phyloP scores from a whole-genome alignment of 2,329 filamentous ascomycete species.

The Stagonosporopsis vannaccii region DNA sequence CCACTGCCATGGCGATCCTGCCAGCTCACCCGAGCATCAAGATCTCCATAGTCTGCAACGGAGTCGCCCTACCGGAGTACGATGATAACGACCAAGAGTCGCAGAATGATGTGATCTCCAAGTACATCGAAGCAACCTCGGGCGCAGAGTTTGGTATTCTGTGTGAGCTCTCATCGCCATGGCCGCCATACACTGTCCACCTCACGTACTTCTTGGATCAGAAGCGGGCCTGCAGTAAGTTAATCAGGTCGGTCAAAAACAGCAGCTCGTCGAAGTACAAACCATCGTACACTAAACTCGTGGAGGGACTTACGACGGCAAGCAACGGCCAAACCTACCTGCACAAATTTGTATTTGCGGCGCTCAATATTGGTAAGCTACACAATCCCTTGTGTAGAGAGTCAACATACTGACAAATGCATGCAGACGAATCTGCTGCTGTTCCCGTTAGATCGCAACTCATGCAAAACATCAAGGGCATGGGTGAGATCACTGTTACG shows the following conservation, averaged over 20 bases:
- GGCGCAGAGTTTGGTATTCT: constrained; percentile 32
- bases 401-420: not conserved
- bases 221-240: not conserved
- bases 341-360: constrained; percentile 32
- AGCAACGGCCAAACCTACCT: constrained; percentile 4
- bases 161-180: constrained; percentile 1
- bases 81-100: constrained; percentile 31
- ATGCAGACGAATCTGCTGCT: constrained; percentile 14
- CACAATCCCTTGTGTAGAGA: not conserved
- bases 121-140: constrained; percentile 43
- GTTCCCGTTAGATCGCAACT: not conserved
- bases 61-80: constrained; percentile 32
- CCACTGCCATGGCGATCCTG: constrained; percentile 29
- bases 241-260: not conserved
- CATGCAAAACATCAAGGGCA: constrained; percentile 14
- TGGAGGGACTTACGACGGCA: not conserved
- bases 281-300: not conserved
- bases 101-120: constrained; percentile 20
- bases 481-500: constrained; percentile 28
- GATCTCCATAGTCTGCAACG: constrained; percentile 30
- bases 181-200: constrained; percentile 12
- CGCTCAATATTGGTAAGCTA: constrained; percentile 23
- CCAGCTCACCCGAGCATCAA: constrained; percentile 19
- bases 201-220: constrained; percentile 29
- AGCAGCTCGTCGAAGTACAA: too few species aligned